phyloP scores from a whole-genome alignment of 2,329 filamentous ascomycete species.

The Fusarium sp. region DNA sequence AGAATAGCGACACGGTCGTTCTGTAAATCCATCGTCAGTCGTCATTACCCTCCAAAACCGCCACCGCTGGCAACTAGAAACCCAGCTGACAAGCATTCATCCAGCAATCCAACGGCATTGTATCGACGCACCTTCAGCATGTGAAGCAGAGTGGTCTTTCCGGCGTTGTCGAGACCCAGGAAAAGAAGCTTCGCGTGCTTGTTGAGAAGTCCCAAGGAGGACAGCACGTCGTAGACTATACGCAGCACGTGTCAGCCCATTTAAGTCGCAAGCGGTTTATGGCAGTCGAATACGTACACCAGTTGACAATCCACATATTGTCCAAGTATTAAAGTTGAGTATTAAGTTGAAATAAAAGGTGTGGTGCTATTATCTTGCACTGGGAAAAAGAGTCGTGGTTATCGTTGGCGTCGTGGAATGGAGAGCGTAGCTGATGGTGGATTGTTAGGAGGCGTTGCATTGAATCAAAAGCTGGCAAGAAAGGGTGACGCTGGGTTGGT shows the following conservation, averaged over 20 bases:
- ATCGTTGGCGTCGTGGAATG: conserved; percentile 42
- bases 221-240: conserved; percentile 86
- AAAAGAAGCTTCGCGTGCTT: conserved; percentile 97
- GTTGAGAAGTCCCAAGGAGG: conserved; percentile 88
- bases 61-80: conserved; percentile 3
- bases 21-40: conserved; percentile 56
- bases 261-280: conserved; percentile 12
- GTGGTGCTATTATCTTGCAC: conserved; percentile 24
- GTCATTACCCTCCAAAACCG: conserved; percentile 2
- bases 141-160: conserved; percentile 93
- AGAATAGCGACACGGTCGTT: conserved; percentile 94
- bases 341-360: conserved; percentile 36
- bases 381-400: conserved; percentile 34
- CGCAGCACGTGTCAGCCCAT: conserved; percentile 50
- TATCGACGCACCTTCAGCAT: conserved; percentile 84
- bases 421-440: conserved; percentile 30
- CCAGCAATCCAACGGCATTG: background rate
- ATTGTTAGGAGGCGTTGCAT: conserved; percentile 36
- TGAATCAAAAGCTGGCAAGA: conserved; percentile 46
- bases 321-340: conserved; percentile 37
- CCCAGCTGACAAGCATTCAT: background rate
- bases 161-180: conserved; percentile 92
- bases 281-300: conserved; percentile 74
- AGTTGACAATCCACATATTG: conserved; percentile 94
- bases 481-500: conserved; percentile 36